Evolutionary conservation across 1,284 basidiomycete genomes (phyloP), one percentile per base, ranked within the genome.

Genomic region (Leccinum variabile): DNA sequence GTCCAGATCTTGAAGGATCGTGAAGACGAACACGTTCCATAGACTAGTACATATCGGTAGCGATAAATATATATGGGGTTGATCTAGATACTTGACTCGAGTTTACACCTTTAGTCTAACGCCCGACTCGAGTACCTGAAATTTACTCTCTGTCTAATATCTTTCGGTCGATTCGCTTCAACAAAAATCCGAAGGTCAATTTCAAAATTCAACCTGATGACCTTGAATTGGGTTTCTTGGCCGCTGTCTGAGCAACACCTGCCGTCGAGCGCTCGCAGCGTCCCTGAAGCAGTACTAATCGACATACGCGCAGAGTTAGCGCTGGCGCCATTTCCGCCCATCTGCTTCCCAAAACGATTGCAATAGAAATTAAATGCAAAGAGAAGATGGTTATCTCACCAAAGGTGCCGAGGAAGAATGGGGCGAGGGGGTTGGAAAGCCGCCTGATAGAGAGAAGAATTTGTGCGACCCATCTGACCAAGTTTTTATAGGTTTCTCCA

Each of bases 401-500:
- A 32, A 41, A 46, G 44, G 54, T 56, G 56, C 52, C 25, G 5
- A 39, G 4, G 41, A 33, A 56, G 56, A 28, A 50, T 22, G 18
- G 52, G 32, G 41, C 30, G 39, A 46, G 35, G 46, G 57, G 39
- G 39, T 32, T 49, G 32, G 58, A 41, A 46, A 54, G 16, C 37
- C 18, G n/a, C 37, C 18, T 54, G 18, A n/a, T 32, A 58, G 22
- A 50, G 33, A 52, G 22, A 37, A 50, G 41, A 30, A 55, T 53
- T 25, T 50, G 18, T 49, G 33, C 13, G n/a, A n/a, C n/a, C n/a
- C 16, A 41, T 39, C 56, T 64, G 86, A 11, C 86, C 86, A 2
- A 78, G 85, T 71, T 89, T 90, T 49, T 49, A 49, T 49, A 22
- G 0, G 22, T 1, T 87, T 82, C 72, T 90, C 89, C 63, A 90